phyloP scores from a whole-genome alignment of 345 rosid species.

The Mallotus nudiflorus region DNA sequence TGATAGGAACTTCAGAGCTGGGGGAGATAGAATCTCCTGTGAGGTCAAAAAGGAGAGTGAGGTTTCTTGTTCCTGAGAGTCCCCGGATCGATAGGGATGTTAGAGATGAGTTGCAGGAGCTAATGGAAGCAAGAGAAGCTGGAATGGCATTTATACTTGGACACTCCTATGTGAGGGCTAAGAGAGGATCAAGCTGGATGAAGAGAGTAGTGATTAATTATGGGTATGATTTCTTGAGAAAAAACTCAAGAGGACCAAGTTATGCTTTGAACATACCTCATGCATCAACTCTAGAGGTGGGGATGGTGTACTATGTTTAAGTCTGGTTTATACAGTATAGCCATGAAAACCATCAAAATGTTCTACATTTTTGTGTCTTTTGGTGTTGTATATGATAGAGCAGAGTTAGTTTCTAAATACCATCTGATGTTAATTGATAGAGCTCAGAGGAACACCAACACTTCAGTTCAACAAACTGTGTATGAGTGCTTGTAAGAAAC shows the following conservation, averaged over 20 bases:
- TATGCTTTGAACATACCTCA: slow-evolving; percentile 34
- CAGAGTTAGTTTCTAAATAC: neutral
- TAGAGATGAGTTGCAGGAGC: slow-evolving; percentile 28
- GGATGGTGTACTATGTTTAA: slow-evolving; percentile 41
- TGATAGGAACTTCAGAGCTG: slow-evolving; percentile 8
- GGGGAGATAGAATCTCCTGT: slow-evolving; percentile 7
- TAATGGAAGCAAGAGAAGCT: slow-evolving; percentile 39
- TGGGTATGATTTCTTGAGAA: slow-evolving; percentile 39
- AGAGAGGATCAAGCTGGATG: slow-evolving; percentile 26
- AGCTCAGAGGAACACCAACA: no score
- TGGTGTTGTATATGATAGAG: neutral
- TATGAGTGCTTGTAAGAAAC: no score
- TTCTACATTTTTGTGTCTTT: neutral
- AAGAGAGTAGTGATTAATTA: slow-evolving; percentile 37
- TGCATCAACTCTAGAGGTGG: slow-evolving; percentile 35
- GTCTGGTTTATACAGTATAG: neutral
- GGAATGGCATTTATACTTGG: slow-evolving; percentile 43
- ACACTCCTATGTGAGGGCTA: slow-evolving; percentile 28
- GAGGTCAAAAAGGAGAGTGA: slow-evolving; percentile 6
- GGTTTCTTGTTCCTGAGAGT: slow-evolving; percentile 16
- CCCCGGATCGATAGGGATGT: neutral
- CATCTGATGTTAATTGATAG: neutral
- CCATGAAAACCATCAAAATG: neutral
- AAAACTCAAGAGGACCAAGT: slow-evolving; percentile 34
- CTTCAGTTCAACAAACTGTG: no score